phyloP scores from a whole-genome alignment of 2,329 filamentous ascomycete genomes.

The Trichocomaceae sp. region DNA sequence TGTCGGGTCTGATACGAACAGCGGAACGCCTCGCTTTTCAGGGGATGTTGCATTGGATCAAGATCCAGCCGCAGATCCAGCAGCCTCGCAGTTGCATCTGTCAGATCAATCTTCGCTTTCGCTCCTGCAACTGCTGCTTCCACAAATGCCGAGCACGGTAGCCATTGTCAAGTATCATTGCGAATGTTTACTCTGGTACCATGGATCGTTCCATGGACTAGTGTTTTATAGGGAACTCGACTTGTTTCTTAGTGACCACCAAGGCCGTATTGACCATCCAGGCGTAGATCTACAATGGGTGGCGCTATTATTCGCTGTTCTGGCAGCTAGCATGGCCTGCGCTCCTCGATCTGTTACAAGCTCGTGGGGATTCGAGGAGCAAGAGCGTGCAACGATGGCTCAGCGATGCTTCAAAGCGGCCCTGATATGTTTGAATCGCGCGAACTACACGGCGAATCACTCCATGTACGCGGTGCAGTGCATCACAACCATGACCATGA shows the following conservation, averaged over 20 bases:
- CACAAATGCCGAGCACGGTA: slow-evolving; percentile 10
- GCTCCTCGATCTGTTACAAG: slow-evolving; percentile 29
- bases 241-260: slow-evolving; percentile 18
- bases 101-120: slow-evolving; percentile 8
- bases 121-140: slow-evolving; percentile 35
- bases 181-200: slow-evolving; percentile 34
- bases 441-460: slow-evolving; percentile 41
- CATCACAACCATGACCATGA: slow-evolving; percentile 44
- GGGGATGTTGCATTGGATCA: slow-evolving; percentile 15
- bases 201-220: slow-evolving; percentile 34
- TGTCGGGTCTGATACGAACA: slow-evolving; percentile 10
- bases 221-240: slow-evolving; percentile 35
- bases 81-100: background rate
- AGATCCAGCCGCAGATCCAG: background rate
- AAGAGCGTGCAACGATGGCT: slow-evolving; percentile 38
- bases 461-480: slow-evolving; percentile 42
- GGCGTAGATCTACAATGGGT: slow-evolving; percentile 42
- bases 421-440: slow-evolving; percentile 41
- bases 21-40: slow-evolving; percentile 19
- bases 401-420: slow-evolving; percentile 43
- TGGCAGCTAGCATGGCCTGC: slow-evolving; percentile 40
- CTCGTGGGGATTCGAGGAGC: slow-evolving; percentile 41
- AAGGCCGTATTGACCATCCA: slow-evolving; percentile 27
- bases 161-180: slow-evolving; percentile 34
- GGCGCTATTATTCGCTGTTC: slow-evolving; percentile 40